Conservation (phyloP, 441 rosid genomes). For the Erodium trifolium region DNA sequence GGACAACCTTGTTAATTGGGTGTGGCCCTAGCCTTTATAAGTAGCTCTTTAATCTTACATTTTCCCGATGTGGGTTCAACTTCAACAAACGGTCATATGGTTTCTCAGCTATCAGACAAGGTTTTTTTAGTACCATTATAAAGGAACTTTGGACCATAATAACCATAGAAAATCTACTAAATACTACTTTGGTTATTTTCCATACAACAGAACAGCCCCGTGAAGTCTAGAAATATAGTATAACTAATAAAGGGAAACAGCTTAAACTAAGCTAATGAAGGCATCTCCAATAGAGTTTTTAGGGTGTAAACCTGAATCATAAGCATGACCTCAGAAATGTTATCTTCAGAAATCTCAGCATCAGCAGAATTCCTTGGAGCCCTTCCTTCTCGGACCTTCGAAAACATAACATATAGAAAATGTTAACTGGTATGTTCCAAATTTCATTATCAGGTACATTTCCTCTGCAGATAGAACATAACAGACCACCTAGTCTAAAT, state of each 20-base stretch:
- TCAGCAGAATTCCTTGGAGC: conserved; percentile 31
- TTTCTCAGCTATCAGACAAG: not conserved
- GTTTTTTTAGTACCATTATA: not conserved
- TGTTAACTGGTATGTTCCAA: not conserved
- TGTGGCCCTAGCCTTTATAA: no score
- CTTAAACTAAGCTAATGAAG: not conserved
- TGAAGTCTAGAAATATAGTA: not conserved
- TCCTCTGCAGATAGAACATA: conserved; percentile 10
- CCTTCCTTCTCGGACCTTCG: conserved; percentile 93
- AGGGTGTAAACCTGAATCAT: conserved; percentile 67
- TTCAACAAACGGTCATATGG: not conserved
- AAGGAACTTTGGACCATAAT: not conserved
- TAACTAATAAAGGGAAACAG: not conserved
- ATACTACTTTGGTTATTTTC: not conserved
- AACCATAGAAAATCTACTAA: not conserved
- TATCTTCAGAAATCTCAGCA: conserved; percentile 35
- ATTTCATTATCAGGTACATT: conserved; percentile 14
- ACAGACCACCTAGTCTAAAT: not conserved
- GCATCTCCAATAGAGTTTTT: not conserved
- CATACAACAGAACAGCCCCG: not conserved
- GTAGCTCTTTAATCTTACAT: no score
- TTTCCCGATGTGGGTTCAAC: no score
- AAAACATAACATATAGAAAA: conserved; percentile 12
- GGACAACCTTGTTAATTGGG: no score
- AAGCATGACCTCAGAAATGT: conserved; percentile 80